Conservation (phyloP, 345 rosid species). For the Nasturtium officinale region DNA sequence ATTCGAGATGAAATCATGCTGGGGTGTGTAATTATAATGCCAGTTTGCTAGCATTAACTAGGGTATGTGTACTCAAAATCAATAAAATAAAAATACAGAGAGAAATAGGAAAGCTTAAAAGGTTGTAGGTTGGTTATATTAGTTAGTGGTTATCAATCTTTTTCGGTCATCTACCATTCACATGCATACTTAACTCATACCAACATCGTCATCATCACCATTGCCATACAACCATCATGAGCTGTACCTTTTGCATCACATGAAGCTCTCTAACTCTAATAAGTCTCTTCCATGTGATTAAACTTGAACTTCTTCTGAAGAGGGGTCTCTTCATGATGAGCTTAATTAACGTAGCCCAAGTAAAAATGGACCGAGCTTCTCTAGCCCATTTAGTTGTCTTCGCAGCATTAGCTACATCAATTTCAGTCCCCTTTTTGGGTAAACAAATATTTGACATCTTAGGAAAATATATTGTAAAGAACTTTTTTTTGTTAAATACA, state of each 20-base stretch:
- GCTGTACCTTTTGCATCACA: constrained; percentile 20
- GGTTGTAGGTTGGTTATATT: background rate
- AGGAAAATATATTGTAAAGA: too few species aligned
- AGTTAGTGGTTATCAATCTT: constrained; percentile 30
- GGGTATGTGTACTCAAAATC: background rate
- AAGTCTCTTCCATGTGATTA: background rate
- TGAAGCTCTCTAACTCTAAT: background rate
- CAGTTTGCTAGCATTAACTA: constrained; percentile 18
- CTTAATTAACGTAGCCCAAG: background rate
- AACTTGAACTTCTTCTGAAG: background rate
- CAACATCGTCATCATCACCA: background rate
- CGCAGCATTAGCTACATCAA: background rate
- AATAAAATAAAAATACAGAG: constrained; percentile 7
- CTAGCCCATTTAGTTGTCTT: constrained; percentile 11
- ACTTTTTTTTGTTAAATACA: too few species aligned
- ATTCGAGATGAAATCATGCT: background rate
- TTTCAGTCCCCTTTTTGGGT: too few species aligned
- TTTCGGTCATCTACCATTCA: constrained; percentile 32
- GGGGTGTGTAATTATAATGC: background rate
- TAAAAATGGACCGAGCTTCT: background rate
- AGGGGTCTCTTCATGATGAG: background rate
- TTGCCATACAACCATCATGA: background rate
- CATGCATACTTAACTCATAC: constrained; percentile 28
- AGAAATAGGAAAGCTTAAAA: background rate
- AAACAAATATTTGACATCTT: too few species aligned